A percentile compares a stretch with the other conserved stretches of the same genome.
Conservation (phyloP, 2,329 filamentous ascomycete species). For the Aspergillus eucalypticola region DNA sequence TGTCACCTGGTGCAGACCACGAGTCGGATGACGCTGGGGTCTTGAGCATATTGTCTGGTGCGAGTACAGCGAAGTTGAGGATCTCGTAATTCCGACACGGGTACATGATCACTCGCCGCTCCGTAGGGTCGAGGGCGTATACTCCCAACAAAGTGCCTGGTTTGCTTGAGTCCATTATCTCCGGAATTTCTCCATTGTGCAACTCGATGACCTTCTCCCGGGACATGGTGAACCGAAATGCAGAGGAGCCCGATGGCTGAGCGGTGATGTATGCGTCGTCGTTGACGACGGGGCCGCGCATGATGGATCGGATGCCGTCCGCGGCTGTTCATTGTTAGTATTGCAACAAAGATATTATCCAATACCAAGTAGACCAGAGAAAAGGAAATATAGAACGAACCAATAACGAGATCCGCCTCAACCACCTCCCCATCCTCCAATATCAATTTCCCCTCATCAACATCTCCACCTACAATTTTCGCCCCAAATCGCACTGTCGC, state of each 20-base stretch:
- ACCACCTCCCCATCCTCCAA: not conserved
- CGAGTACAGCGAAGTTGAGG: conserved; percentile 13
- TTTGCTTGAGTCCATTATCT: not conserved
- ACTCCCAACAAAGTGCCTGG: not conserved
- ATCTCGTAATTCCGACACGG: conserved; percentile 14
- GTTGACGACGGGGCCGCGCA: conserved; percentile 4
- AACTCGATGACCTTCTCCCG: not conserved
- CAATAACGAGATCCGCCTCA: not conserved
- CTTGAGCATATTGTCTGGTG: conserved; percentile 8
- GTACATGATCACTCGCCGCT: conserved; percentile 11
- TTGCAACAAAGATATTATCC: not conserved
- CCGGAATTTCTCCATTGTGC: not conserved
- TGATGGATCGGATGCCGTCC: conserved; percentile 14
- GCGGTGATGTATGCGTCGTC: not conserved
- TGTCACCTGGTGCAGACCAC: conserved; percentile 1
- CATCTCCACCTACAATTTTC: not conserved
- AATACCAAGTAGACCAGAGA: not conserved
- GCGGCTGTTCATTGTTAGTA: conserved; percentile 3
- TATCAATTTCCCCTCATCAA: not conserved
- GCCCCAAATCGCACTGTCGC: conserved; percentile 1
- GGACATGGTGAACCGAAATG: conserved; percentile 13
- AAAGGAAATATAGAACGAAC: not conserved
- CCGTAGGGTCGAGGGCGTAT: conserved; percentile 6
- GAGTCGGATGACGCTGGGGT: not conserved
- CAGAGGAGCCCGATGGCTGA: conserved; percentile 2